phyloP scores from a whole-genome alignment of 164 flowering plant genomes.

The Santalum album region DNA sequence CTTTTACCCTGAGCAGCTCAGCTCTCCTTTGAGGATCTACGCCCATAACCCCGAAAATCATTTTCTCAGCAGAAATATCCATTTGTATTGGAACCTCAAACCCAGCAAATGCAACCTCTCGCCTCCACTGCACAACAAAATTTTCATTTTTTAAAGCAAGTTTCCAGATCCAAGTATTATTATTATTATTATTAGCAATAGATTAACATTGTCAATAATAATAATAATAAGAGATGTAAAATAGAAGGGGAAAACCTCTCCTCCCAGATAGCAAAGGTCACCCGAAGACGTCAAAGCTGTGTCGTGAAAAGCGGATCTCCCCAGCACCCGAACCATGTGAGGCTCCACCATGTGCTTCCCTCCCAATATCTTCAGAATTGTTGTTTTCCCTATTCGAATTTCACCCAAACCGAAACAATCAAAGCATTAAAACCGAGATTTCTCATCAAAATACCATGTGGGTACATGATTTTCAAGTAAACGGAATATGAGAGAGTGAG shows the following conservation, averaged over 20 bases:
- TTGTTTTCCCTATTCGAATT: conserved; percentile 64
- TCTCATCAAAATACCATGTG: too few species aligned
- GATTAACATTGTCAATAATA: too few species aligned
- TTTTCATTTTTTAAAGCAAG: not conserved
- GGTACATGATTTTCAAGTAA: not conserved
- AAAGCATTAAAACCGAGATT: too few species aligned
- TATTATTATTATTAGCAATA: not conserved
- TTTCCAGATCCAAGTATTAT: not conserved
- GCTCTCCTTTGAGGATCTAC: conserved; percentile 72
- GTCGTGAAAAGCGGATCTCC: conserved; percentile 94
- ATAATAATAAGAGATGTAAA: not conserved
- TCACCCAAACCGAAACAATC: not conserved
- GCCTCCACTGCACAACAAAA: conserved; percentile 64
- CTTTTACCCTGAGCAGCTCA: conserved; percentile 80
- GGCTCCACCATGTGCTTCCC: conserved; percentile 99
- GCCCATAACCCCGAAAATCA: conserved; percentile 83
- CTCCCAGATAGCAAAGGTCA: conserved; percentile 83
- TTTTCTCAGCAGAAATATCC: conserved; percentile 94
- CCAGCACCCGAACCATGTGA: conserved; percentile 77
- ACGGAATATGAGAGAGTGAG: not conserved
- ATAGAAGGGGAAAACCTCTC: conserved; percentile 53
- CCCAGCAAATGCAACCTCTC: conserved; percentile 98
- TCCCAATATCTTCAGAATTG: conserved; percentile 85
- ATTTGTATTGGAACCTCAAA: conserved; percentile 92
- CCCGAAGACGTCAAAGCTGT: conserved; percentile 79